A percentile compares a stretch with the other conserved stretches of the same genome.
phyloP scores from a whole-genome alignment of 768 basidiomycete genomes.

The Sporobolomyces pararoseus region DNA sequence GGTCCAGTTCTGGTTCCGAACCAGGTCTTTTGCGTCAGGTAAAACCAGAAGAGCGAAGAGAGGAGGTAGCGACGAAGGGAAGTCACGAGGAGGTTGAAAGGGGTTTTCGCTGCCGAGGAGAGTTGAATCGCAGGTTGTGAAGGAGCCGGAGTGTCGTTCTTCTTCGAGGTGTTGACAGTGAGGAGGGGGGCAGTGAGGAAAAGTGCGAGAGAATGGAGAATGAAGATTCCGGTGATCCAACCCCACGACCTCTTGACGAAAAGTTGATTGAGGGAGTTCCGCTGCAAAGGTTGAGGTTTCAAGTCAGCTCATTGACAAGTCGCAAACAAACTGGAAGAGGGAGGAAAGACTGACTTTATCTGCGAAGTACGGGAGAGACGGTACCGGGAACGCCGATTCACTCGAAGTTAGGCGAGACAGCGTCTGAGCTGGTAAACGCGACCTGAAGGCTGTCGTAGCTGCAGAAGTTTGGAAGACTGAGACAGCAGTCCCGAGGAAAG shows the following conservation, averaged over 20 bases:
- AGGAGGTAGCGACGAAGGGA: conserved; percentile 43
- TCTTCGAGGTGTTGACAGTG: conserved; percentile 1
- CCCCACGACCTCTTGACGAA: conserved; percentile 91
- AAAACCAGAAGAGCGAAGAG: conserved; percentile 66
- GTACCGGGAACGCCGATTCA: conserved; percentile 23
- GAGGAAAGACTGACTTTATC: conserved; percentile 23
- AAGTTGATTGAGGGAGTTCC: conserved; percentile 72
- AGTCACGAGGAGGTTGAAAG: conserved; percentile 17
- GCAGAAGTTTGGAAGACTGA: conserved; percentile 27
- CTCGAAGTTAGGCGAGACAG: conserved; percentile 8
- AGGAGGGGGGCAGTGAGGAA: conserved; percentile 29
- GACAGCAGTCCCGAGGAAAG: conserved; percentile 31
- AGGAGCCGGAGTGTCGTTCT: background rate
- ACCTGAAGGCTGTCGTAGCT: conserved; percentile 41
- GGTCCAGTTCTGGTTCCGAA: conserved; percentile 61
- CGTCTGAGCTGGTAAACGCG: conserved; percentile 35
- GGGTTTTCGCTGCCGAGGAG: conserved; percentile 14
- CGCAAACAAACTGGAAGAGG: background rate
- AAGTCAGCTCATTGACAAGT: background rate
- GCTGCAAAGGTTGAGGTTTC: conserved; percentile 47
- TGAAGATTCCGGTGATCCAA: conserved; percentile 62
- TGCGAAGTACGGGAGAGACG: conserved; percentile 37
- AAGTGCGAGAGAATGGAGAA: conserved; percentile 22
- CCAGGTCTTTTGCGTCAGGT: conserved; percentile 65
- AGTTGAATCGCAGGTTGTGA: conserved; percentile 21